phyloP scores from a whole-genome alignment of 192 early-diverging fungal genomes.

The Linderina pennispora region DNA sequence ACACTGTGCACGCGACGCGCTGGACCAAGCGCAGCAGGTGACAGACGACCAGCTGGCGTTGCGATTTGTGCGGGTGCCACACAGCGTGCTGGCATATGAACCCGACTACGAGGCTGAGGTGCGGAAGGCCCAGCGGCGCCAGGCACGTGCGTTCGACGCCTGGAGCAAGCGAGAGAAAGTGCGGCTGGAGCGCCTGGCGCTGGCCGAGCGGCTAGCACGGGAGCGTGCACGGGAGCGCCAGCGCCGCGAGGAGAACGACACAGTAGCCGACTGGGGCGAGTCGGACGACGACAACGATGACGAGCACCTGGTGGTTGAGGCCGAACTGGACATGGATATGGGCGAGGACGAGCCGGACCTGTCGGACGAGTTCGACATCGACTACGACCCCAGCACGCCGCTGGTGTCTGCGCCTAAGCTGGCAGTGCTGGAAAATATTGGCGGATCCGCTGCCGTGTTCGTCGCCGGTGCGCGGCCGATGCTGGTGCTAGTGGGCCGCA shows the following conservation, averaged over 20 bases:
- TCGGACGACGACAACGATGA: conserved; percentile 1
- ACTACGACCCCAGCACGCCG: not conserved
- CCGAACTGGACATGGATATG: not conserved
- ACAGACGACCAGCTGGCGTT: conserved; percentile 8
- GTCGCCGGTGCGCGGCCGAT: conserved; percentile 21
- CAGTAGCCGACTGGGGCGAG: conserved; percentile 34
- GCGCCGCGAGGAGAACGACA: conserved; percentile 17
- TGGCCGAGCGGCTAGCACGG: conserved; percentile 4
- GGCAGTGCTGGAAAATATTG: conserved; percentile 25
- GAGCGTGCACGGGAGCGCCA: conserved; percentile 12
- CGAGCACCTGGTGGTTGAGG: not conserved
- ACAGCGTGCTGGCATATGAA: conserved; percentile 35
- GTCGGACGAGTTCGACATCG: not conserved
- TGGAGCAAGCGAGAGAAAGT: conserved; percentile 16
- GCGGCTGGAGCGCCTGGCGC: conserved; percentile 5
- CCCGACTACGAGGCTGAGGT: conserved; percentile 39
- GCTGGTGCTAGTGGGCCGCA: conserved; percentile 26
- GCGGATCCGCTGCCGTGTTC: conserved; percentile 35
- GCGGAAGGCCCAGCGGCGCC: conserved; percentile 12
- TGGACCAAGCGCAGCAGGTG: not conserved
- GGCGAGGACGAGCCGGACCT: not conserved
- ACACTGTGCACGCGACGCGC: conserved; percentile 17
- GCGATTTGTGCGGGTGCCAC: conserved; percentile 23
- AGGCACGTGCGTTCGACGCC: conserved; percentile 16
- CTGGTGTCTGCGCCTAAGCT: conserved; percentile 19